Conservation (phyloP, 2,329 filamentous ascomycete genomes). For the Sporothrix brunneoviolacea region DNA sequence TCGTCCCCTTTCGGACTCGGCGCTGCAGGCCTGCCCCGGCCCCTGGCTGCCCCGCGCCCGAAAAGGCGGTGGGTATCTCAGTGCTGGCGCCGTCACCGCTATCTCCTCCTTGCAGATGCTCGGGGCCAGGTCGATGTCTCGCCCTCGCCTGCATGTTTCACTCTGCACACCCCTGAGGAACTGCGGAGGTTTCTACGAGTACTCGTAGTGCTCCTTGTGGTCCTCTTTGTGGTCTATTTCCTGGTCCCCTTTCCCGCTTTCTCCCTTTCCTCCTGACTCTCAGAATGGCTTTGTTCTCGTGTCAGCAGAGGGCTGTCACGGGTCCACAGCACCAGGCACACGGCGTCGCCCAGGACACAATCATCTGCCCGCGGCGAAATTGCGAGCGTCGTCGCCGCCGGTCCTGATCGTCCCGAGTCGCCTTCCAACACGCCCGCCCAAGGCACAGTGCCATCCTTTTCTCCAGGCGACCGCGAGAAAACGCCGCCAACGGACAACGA, state of each 20-base stretch:
- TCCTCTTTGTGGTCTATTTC: background rate
- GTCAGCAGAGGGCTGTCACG: constrained; percentile 2
- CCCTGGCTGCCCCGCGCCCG: background rate
- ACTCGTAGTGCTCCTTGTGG: background rate
- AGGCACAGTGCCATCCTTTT: too few species aligned
- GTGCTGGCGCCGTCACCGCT: constrained; percentile 6
- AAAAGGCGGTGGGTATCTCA: constrained; percentile 11
- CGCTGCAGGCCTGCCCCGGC: background rate
- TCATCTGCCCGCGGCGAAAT: background rate
- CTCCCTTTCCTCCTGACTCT: background rate
- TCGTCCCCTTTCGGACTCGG: constrained; percentile 2
- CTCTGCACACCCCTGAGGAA: background rate
- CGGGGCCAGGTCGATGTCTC: constrained; percentile 1
- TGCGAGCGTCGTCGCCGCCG: background rate
- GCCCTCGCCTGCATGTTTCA: constrained; percentile 2
- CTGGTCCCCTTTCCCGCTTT: background rate
- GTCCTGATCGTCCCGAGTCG: background rate
- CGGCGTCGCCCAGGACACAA: background rate
- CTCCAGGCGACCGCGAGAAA: too few species aligned
- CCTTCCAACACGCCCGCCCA: too few species aligned
- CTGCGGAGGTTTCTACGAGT: background rate
- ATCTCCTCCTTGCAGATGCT: constrained; percentile 2
- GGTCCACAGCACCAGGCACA: background rate
- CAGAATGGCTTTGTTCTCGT: background rate
- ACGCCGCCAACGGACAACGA: background rate